A percentile compares a stretch with the other conserved stretches of the same genome.
phyloP scores from a whole-genome alignment of 345 rosid genomes.

The Moricandia moricandioides region DNA sequence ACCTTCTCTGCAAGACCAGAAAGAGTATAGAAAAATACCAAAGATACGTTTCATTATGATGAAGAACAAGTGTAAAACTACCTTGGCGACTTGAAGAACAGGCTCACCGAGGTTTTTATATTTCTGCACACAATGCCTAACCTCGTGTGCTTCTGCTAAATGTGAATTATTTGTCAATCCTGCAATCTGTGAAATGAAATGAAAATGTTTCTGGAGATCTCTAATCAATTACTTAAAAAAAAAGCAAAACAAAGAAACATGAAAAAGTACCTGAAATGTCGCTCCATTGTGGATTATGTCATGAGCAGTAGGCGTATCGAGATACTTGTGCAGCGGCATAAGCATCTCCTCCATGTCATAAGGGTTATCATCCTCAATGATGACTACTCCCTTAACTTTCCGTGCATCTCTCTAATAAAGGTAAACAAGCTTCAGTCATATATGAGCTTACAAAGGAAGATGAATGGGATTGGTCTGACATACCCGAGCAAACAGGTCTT shows the following conservation, averaged over 20 bases:
- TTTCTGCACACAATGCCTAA: slow-evolving; percentile 81
- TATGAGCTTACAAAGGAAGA: neutral
- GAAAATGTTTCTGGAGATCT: slow-evolving; percentile 34
- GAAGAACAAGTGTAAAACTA: slow-evolving; percentile 34
- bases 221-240: neutral
- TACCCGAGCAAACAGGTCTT: slow-evolving; percentile 93
- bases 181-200: slow-evolving; percentile 63
- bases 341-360: slow-evolving; percentile 75
- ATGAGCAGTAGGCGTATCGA: slow-evolving; percentile 65
- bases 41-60: neutral
- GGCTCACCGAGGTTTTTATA: slow-evolving; percentile 62
- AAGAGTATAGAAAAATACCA: slow-evolving; percentile 38
- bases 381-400: slow-evolving; percentile 42
- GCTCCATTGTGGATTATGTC: slow-evolving; percentile 94
- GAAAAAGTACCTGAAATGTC: slow-evolving; percentile 71
- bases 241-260: slow-evolving; percentile 4
- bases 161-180: slow-evolving; percentile 93
- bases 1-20: slow-evolving; percentile 84
- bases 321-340: slow-evolving; percentile 78
- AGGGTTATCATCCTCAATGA: slow-evolving; percentile 50
- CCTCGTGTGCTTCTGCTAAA: slow-evolving; percentile 65
- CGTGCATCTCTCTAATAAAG: slow-evolving; percentile 70
- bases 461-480: neutral
- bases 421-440: slow-evolving; percentile 17
- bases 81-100: slow-evolving; percentile 92